These are phyloP conservation scores for Solanum chaucha DNA, from an alignment of 257 asterid species.

Conservation along the genomic window DNA sequence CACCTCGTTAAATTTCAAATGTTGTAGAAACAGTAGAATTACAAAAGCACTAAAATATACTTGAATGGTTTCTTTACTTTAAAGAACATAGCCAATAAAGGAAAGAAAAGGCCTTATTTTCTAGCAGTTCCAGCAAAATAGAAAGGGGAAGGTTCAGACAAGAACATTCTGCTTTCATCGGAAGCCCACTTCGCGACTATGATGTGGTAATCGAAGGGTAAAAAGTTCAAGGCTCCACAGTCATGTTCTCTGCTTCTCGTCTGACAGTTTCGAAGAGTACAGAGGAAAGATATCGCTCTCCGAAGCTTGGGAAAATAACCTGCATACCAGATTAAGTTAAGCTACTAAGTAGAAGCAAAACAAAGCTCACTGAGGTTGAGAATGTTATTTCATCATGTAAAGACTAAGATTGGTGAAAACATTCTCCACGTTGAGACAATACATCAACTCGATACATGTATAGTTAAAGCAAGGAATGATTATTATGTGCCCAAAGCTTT, in stretches of 20 bases:
- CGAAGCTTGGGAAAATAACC: conserved; percentile 86
- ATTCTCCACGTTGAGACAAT: neutral
- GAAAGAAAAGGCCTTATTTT: neutral
- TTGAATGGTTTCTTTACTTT: neutral
- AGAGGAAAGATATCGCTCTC: conserved; percentile 87
- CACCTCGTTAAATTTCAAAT: neutral
- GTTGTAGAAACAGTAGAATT: neutral
- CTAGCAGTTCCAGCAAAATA: neutral
- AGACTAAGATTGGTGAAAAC: neutral
- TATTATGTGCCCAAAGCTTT: neutral
- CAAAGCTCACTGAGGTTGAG: neutral
- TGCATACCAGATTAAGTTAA: conserved; percentile 7
- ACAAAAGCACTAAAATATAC: neutral
- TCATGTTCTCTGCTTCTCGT: conserved; percentile 68
- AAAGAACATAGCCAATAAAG: neutral
- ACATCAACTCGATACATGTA: neutral
- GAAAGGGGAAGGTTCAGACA: neutral
- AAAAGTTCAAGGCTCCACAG: conserved; percentile 47
- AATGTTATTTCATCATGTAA: neutral
- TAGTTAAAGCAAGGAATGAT: neutral
- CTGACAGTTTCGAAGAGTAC: conserved; percentile 72
- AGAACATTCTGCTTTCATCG: neutral
- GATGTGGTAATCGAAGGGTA: neutral
- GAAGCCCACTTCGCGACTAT: neutral
- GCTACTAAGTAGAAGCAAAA: neutral